Evolutionary conservation across 139 green algal genomes (phyloP).

Genomic region (Mesotaenium endlicherianum): DNA sequence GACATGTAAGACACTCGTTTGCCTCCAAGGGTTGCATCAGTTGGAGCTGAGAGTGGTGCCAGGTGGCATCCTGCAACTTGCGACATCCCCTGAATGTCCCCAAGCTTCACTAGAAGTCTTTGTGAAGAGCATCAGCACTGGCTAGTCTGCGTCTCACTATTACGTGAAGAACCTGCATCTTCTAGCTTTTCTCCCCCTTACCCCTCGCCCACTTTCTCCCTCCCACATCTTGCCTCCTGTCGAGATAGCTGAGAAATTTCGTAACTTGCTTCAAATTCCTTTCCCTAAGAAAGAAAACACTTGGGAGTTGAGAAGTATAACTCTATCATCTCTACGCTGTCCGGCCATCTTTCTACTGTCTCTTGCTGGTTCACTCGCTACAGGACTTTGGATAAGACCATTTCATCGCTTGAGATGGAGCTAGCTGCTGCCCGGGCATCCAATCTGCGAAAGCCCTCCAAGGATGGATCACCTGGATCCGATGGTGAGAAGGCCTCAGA

Average conservation of each 20-base stretch:
- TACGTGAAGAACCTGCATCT: no score
- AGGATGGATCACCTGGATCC: neutral
- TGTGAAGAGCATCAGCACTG: no score
- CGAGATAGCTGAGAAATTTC: neutral
- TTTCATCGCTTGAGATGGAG: conserved; percentile 12
- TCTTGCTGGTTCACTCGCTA: neutral
- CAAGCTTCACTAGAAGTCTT: no score
- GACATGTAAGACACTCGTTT: no score
- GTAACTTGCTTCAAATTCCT: neutral
- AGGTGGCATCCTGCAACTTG: no score
- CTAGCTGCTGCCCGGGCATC: neutral
- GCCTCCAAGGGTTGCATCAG: no score
- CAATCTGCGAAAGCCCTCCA: neutral
- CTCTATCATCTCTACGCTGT: no score
- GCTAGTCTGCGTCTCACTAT: no score
- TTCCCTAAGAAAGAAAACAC: neutral
- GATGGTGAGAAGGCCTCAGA: neutral
- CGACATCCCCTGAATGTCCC: no score
- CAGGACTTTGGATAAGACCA: conserved; percentile 5
- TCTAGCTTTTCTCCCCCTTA: no score
- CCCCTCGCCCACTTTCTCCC: neutral
- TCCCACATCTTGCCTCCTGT: neutral
- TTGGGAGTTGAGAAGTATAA: neutral
- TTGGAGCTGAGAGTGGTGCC: no score
- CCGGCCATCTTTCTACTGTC: neutral